Conservation (phyloP, 768 basidiomycete genomes). For the Lenzites betulinus region DNA sequence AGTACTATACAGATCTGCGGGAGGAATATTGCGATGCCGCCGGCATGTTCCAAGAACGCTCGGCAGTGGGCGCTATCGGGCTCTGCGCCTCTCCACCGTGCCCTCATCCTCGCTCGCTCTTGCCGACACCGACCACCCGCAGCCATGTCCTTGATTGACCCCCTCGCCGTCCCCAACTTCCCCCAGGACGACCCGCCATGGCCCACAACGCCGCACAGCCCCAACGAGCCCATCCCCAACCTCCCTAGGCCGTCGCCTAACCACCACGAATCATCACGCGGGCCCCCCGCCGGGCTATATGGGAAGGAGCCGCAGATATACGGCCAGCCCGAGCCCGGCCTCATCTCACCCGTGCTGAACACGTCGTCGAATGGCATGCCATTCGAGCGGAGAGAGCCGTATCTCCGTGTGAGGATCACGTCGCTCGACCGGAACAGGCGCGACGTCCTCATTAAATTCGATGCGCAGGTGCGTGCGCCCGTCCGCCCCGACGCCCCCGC, state of each 20-base stretch:
- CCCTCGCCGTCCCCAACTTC: constrained; percentile 58
- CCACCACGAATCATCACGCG: constrained; percentile 35
- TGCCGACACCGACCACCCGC: not conserved
- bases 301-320: constrained; percentile 86
- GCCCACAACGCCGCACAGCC: constrained; percentile 79
- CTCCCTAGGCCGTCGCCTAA: constrained; percentile 64
- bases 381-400: constrained; percentile 79
- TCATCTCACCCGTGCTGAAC: constrained; percentile 73
- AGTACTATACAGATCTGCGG: too few species aligned
- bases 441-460: constrained; percentile 91
- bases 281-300: constrained; percentile 50
- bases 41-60: not conserved
- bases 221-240: constrained; percentile 71
- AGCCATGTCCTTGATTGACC: constrained; percentile 62
- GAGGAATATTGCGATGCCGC: not conserved
- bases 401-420: constrained; percentile 86
- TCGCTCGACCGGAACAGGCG: constrained; percentile 93
- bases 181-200: constrained; percentile 61
- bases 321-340: constrained; percentile 80
- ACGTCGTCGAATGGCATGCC: constrained; percentile 66
- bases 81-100: not conserved
- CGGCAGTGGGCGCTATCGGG: not conserved
- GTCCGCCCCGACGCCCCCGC: not conserved
- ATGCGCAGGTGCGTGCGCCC: constrained; percentile 83
- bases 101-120: not conserved